Conservation (phyloP, 768 basidiomycete species). For the Collybiopsis luxurians region DNA sequence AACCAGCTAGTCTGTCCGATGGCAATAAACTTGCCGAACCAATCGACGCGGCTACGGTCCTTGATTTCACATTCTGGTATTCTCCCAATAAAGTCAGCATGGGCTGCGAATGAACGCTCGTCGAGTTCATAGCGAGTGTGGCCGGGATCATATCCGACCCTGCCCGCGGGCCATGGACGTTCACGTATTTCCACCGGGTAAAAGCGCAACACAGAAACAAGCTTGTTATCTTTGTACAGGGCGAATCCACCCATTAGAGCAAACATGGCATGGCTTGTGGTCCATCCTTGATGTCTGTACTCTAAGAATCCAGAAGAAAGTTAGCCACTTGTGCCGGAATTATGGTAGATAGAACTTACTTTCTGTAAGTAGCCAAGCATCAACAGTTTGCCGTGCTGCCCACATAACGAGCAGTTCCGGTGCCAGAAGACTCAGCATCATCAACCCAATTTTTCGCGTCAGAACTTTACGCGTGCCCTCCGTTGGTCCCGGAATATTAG, state of each 20-base stretch:
- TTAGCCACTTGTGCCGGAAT: not conserved
- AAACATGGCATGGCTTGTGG: conserved; percentile 7
- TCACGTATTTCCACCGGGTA: too few relatives aligned
- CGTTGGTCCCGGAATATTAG: conserved; percentile 5
- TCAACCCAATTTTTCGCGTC: not conserved
- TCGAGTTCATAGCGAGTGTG: not conserved
- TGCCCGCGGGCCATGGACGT: too few relatives aligned
- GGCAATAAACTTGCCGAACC: not conserved
- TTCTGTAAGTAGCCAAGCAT: not conserved
- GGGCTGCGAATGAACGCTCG: not conserved
- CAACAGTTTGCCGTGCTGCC: conserved; percentile 10
- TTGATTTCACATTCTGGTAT: not conserved
- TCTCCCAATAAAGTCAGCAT: not conserved
- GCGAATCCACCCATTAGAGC: conserved; percentile 17
- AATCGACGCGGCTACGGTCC: too few relatives aligned
- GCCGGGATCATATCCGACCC: too few relatives aligned
- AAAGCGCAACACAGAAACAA: not conserved
- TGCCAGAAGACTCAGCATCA: not conserved
- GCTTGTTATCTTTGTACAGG: not conserved
- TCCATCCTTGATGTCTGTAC: not conserved
- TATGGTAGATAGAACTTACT: not conserved
- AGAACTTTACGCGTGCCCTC: not conserved
- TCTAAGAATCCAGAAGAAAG: not conserved
- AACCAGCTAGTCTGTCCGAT: not conserved
- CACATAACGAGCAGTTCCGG: conserved; percentile 12